These are phyloP conservation scores for Aspergillus sp. DNA, from an alignment of 2,329 filamentous ascomycete genomes.

Conservation along the genomic window DNA sequence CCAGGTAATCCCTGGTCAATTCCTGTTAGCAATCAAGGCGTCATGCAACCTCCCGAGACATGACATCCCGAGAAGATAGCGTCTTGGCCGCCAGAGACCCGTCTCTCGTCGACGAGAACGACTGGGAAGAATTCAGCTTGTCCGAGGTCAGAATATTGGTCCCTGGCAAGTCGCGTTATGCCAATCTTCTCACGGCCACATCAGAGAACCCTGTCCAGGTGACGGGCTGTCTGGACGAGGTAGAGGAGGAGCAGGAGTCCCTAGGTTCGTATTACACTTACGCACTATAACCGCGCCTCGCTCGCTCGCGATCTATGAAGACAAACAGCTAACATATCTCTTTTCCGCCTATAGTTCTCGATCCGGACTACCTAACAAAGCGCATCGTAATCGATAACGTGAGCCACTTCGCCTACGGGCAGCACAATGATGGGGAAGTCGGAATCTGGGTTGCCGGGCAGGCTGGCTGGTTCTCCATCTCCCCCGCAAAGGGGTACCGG, in stretches of 20 bases:
- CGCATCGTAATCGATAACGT: slow-evolving; percentile 50
- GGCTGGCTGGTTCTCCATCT: slow-evolving; percentile 63
- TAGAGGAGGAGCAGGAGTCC: slow-evolving; percentile 45
- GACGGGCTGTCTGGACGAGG: slow-evolving; percentile 49
- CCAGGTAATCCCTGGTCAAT: not conserved
- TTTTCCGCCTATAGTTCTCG: slow-evolving; percentile 29
- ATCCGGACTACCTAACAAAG: slow-evolving; percentile 40
- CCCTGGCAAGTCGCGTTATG: slow-evolving; percentile 50
- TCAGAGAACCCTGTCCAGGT: slow-evolving; percentile 56
- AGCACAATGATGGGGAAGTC: slow-evolving; percentile 55
- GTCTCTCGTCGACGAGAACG: slow-evolving; percentile 49
- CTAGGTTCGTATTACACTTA: slow-evolving; percentile 35
- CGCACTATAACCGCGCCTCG: not conserved
- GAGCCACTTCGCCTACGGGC: slow-evolving; percentile 50
- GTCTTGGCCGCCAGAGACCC: slow-evolving; percentile 46
- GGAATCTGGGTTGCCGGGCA: slow-evolving; percentile 62
- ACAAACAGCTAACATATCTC: not conserved
- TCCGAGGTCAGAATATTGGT: slow-evolving; percentile 54
- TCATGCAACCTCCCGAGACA: slow-evolving; percentile 39
- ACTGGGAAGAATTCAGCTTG: slow-evolving; percentile 62
- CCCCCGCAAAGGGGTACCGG: slow-evolving; percentile 54
- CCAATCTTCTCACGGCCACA: slow-evolving; percentile 57
- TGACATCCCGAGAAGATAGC: slow-evolving; percentile 47
- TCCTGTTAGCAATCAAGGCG: slow-evolving; percentile 17
- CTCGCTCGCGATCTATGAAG: not conserved